A percentile compares a stretch with the other conserved stretches of the same genome.
phyloP scores from a whole-genome alignment of 495 filamentous ascomycete genomes.

The Parathielavia appendiculata region DNA sequence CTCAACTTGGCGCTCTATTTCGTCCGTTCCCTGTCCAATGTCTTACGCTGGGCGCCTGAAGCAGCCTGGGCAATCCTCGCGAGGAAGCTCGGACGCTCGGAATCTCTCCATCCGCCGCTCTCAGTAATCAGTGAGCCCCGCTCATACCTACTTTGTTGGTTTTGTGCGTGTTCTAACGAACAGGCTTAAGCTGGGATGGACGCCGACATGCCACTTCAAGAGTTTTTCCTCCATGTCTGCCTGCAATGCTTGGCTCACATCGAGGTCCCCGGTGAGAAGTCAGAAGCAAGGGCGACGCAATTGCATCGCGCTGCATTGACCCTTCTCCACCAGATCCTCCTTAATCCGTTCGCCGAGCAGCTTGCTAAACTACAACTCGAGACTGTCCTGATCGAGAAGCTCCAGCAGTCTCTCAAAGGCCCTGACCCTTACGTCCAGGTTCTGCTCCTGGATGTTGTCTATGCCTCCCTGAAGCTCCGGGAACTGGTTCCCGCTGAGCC shows the following conservation, averaged over 20 bases:
- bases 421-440: slow-evolving; percentile 65
- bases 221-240: slow-evolving; percentile 57
- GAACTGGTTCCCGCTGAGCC: slow-evolving; percentile 45
- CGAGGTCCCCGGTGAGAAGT: slow-evolving; percentile 30
- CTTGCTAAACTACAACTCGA: slow-evolving; percentile 69
- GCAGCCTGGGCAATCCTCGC: slow-evolving; percentile 58
- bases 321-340: slow-evolving; percentile 68
- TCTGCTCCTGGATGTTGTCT: slow-evolving; percentile 68
- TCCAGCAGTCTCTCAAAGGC: slow-evolving; percentile 58
- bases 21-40: slow-evolving; percentile 65
- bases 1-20: slow-evolving; percentile 74
- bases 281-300: slow-evolving; percentile 44
- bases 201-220: slow-evolving; percentile 51
- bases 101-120: slow-evolving; percentile 33
- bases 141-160: neutral
- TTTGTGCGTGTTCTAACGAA: slow-evolving; percentile 19
- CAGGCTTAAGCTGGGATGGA: slow-evolving; percentile 37
- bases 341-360: slow-evolving; percentile 61
- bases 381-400: slow-evolving; percentile 61
- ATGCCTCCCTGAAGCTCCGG: slow-evolving; percentile 62
- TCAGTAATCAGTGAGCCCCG: slow-evolving; percentile 42
- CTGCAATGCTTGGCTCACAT: slow-evolving; percentile 52
- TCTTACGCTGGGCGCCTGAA: slow-evolving; percentile 59
- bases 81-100: slow-evolving; percentile 38
- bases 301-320: slow-evolving; percentile 66